Percentiles rank a stretch among this genome's conserved stretches.
These are phyloP conservation scores for Tetradesmus lagerheimii DNA, from an alignment of 139 green algal species.

Conservation along the genomic window DNA sequence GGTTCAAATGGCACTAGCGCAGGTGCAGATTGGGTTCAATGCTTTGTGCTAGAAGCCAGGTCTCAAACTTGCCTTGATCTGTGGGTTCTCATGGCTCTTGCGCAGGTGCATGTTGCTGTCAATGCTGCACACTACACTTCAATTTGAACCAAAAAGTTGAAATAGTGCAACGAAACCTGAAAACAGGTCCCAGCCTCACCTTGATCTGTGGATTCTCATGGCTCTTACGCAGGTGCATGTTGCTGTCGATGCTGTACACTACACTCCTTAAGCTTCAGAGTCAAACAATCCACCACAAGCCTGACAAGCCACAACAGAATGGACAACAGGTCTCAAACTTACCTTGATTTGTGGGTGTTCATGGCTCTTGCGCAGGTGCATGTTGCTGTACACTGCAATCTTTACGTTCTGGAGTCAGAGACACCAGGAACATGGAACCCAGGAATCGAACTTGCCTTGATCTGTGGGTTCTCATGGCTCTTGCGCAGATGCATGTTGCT, in stretches of 20 bases:
- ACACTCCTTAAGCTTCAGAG: neutral
- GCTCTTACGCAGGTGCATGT: constrained; percentile 10
- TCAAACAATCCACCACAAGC: no score
- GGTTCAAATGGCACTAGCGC: neutral
- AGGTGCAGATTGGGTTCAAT: neutral
- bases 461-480: constrained; percentile 52
- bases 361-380: constrained; percentile 34
- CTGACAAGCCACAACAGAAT: neutral
- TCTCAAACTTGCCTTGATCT: neutral
- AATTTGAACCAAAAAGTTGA: neutral
- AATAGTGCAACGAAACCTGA: no score
- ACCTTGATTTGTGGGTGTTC: constrained; percentile 32
- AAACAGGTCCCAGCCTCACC: no score
- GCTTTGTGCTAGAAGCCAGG: no score
- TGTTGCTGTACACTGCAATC: neutral
- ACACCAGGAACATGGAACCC: no score
- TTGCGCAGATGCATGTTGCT: neutral
- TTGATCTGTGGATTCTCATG: constrained; percentile 46
- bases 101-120: constrained; percentile 16
- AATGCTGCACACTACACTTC: constrained; percentile 40
- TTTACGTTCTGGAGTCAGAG: no score
- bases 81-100: constrained; percentile 48
- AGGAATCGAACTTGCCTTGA: neutral
- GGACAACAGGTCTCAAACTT: no score
- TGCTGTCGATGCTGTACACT: constrained; percentile 46